Percentiles rank a stretch among this genome's conserved stretches.
phyloP scores from a whole-genome alignment of 2,329 filamentous ascomycete species.

The Botryosphaeria dothidea region DNA sequence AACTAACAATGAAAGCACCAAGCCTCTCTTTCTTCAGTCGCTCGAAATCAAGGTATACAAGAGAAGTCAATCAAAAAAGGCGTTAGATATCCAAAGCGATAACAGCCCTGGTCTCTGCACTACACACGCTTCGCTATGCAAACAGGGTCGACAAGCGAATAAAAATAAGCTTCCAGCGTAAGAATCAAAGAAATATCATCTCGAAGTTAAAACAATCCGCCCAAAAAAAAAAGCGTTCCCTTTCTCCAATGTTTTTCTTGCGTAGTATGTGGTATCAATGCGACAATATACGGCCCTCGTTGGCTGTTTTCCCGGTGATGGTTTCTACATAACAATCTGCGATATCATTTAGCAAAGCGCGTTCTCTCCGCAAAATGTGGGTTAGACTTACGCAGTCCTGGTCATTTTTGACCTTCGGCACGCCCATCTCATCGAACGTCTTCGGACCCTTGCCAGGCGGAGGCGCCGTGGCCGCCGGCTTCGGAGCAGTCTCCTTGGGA shows the following conservation, averaged over 20 bases:
- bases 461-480: slow-evolving; percentile 30
- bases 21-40: neutral
- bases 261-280: slow-evolving; percentile 11
- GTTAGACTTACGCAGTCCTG: slow-evolving; percentile 75
- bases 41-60: neutral
- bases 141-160: neutral
- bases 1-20: neutral
- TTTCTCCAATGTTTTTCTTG: neutral
- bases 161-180: neutral
- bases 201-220: neutral
- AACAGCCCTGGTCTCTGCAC: neutral
- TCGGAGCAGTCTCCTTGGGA: slow-evolving; percentile 28
- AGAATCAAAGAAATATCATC: neutral
- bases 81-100: neutral
- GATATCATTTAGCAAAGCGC: slow-evolving; percentile 23
- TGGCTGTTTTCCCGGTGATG: neutral
- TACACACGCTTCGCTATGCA: slow-evolving; percentile 15
- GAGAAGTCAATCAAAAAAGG: neutral
- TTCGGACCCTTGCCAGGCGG: slow-evolving; percentile 64
- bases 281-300: neutral
- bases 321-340: slow-evolving; percentile 26
- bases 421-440: slow-evolving; percentile 98
- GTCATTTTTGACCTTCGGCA: slow-evolving; percentile 80
- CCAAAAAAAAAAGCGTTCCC: neutral
- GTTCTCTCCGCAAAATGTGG: too few relatives aligned